Evolutionary conservation across 1,284 basidiomycete species (phyloP).

Genomic region (Kwoniella shivajii): DNA sequence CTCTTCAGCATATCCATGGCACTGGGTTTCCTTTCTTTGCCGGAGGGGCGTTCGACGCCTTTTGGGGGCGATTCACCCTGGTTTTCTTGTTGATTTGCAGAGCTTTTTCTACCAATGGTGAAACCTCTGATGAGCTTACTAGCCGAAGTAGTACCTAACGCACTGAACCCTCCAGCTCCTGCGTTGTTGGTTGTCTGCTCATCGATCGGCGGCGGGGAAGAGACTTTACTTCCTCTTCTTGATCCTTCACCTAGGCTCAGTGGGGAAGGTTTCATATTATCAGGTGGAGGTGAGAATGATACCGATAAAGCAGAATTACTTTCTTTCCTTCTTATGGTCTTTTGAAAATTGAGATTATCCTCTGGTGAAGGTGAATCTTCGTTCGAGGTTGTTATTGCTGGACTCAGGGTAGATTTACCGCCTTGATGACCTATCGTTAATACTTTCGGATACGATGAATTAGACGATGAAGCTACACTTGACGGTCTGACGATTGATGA

Average conservation of each 20-base stretch:
- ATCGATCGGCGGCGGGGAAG: neutral
- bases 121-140: constrained; percentile 14
- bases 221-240: constrained; percentile 5
- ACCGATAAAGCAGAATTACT: constrained; percentile 5
- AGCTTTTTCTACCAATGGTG: constrained; percentile 7
- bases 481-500: constrained; percentile 30
- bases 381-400: constrained; percentile 43
- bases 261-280: neutral
- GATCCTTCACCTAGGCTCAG: neutral
- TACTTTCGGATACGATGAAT: constrained; percentile 30
- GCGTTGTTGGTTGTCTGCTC: neutral
- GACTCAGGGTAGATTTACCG: constrained; percentile 19
- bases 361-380: no score
- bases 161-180: neutral
- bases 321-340: neutral
- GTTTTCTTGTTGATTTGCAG: neutral
- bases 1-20: constrained; percentile 36
- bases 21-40: constrained; percentile 13
- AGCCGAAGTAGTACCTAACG: constrained; percentile 6
- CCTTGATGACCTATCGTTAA: constrained; percentile 25
- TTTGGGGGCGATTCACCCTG: neutral
- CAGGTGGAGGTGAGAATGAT: constrained; percentile 5
- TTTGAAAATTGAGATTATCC: no score
- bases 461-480: constrained; percentile 28
- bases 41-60: neutral